phyloP scores from a whole-genome alignment of 2,329 filamentous ascomycete species.

The Fusarium sp. region DNA sequence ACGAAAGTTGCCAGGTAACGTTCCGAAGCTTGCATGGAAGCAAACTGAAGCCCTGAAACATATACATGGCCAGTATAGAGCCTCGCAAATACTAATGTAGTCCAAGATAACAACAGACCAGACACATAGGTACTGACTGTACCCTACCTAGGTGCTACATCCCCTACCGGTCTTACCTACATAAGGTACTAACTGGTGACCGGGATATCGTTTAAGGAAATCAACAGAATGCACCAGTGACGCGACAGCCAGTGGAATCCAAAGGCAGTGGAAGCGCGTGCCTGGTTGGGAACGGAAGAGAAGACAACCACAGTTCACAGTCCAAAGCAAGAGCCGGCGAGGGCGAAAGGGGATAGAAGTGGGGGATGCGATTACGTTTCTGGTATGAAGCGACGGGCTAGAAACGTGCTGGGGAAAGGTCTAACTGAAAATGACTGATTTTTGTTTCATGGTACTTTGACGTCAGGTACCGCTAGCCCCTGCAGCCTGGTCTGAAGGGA shows the following conservation, averaged over 20 bases:
- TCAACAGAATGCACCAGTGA: conserved; percentile 21
- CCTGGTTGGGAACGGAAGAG: conserved; percentile 38
- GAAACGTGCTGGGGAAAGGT: conserved; percentile 41
- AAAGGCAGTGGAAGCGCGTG: conserved; percentile 36
- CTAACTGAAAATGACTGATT: conserved; percentile 39
- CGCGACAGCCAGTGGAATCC: conserved; percentile 25
- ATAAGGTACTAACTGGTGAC: conserved; percentile 3
- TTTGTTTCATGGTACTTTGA: conserved; percentile 41
- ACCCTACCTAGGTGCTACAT: no score
- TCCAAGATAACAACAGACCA: background rate
- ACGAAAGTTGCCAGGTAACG: background rate
- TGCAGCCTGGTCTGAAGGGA: conserved; percentile 17
- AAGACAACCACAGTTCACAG: conserved; percentile 31
- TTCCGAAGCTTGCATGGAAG: background rate
- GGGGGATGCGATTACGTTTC: conserved; percentile 46
- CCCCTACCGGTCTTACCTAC: background rate
- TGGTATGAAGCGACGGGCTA: conserved; percentile 43
- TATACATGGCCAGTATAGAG: background rate
- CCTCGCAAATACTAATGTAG: background rate
- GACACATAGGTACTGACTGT: background rate
- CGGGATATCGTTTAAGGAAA: background rate
- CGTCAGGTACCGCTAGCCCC: conserved; percentile 24
- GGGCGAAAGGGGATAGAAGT: conserved; percentile 46
- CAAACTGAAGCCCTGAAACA: background rate
- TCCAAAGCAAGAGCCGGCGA: conserved; percentile 43